phyloP scores from a whole-genome alignment of 2,329 filamentous ascomycete genomes.

The Ampelomyces quisqualis region DNA sequence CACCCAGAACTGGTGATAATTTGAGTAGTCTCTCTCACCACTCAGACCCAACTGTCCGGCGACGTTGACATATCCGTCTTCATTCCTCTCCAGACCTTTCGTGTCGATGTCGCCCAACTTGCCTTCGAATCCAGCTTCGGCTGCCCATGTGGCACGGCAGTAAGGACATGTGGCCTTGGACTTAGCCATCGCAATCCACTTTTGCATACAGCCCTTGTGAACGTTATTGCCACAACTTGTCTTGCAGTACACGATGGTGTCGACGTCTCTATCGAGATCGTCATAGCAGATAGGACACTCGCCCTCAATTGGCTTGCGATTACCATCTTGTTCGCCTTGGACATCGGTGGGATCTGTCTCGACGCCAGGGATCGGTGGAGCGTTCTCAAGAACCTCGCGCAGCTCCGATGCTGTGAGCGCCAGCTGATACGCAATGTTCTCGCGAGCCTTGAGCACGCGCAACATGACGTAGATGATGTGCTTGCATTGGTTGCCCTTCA shows the following conservation, averaged over 20 bases:
- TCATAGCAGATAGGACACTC: slow-evolving; percentile 62
- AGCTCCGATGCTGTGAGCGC: slow-evolving; percentile 62
- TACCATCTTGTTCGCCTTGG: slow-evolving; percentile 44
- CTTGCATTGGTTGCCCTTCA: slow-evolving; percentile 63
- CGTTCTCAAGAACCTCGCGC: slow-evolving; percentile 55
- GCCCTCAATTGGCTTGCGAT: slow-evolving; percentile 60
- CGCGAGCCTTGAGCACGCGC: slow-evolving; percentile 58
- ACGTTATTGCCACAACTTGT: slow-evolving; percentile 64
- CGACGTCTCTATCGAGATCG: slow-evolving; percentile 39
- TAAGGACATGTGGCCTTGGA: slow-evolving; percentile 59
- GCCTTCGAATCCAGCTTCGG: slow-evolving; percentile 45
- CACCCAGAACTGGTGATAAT: slow-evolving; percentile 32
- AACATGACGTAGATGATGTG: slow-evolving; percentile 63
- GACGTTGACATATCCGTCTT: slow-evolving; percentile 64
- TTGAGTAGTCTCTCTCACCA: slow-evolving; percentile 43
- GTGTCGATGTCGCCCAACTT: slow-evolving; percentile 48
- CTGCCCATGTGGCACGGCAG: slow-evolving; percentile 59
- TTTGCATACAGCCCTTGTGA: slow-evolving; percentile 59
- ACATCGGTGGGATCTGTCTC: slow-evolving; percentile 32
- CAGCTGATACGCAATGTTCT: slow-evolving; percentile 59
- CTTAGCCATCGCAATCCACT: slow-evolving; percentile 47
- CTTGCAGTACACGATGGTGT: slow-evolving; percentile 55
- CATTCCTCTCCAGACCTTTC: slow-evolving; percentile 44
- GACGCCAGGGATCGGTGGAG: slow-evolving; percentile 52
- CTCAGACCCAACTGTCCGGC: slow-evolving; percentile 62